phyloP scores from a whole-genome alignment of 306 rosid genomes.

The Cucurbita argyrosperma region DNA sequence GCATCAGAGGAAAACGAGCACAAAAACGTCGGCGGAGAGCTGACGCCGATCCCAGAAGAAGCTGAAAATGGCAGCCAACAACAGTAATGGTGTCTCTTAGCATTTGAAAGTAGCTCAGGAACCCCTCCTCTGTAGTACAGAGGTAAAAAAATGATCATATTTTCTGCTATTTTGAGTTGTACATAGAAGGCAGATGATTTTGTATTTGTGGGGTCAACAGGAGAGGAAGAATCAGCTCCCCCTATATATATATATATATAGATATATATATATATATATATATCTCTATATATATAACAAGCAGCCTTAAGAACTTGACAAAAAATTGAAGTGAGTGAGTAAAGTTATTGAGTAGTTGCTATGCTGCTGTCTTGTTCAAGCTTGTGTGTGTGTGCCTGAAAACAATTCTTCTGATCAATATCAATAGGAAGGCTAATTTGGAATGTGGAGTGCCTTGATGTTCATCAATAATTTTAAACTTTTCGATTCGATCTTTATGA shows the following conservation, averaged over 20 bases:
- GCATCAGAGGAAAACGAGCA: background rate
- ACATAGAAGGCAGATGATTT: constrained; percentile 22
- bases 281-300: no score
- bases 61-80: constrained; percentile 11
- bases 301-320: background rate
- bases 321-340: background rate
- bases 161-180: constrained; percentile 22
- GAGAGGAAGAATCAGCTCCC: background rate
- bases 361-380: background rate
- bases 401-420: background rate
- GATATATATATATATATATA: no score
- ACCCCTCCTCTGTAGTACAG: constrained; percentile 2
- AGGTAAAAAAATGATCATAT: background rate
- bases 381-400: background rate
- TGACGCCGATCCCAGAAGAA: constrained; percentile 14
- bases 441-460: background rate
- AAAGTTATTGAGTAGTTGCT: background rate
- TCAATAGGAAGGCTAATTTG: background rate
- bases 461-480: background rate
- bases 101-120: background rate
- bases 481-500: background rate
- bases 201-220: constrained; percentile 6
- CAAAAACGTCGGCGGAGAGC: background rate
- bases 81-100: background rate
- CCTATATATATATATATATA: no score